Conservation (phyloP, 257 asterid genomes). For the Prunella vulgaris region DNA sequence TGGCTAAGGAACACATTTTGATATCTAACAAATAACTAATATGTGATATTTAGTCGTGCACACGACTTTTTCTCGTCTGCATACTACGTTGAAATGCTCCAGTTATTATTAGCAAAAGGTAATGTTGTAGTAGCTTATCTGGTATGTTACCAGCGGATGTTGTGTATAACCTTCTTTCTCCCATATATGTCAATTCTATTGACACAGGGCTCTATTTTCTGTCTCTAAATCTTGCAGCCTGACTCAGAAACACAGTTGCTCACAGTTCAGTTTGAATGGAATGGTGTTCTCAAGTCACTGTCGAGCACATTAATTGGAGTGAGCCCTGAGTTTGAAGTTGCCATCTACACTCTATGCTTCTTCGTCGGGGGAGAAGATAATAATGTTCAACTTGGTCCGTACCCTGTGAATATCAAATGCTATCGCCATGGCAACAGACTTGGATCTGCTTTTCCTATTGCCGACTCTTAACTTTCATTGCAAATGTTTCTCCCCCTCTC, state of each 20-base stretch:
- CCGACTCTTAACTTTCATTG: conserved; percentile 39
- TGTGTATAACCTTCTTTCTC: neutral
- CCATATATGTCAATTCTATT: neutral
- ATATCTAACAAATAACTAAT: too few relatives aligned
- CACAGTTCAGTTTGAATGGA: conserved; percentile 93
- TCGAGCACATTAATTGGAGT: conserved; percentile 87
- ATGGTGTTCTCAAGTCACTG: conserved; percentile 82
- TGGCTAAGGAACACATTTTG: too few relatives aligned
- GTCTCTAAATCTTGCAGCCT: conserved; percentile 50
- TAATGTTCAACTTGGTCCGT: conserved; percentile 78
- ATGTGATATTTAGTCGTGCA: too few relatives aligned
- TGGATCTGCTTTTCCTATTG: conserved; percentile 86
- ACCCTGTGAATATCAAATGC: conserved; percentile 74
- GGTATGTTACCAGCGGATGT: neutral
- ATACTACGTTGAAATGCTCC: neutral
- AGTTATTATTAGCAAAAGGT: neutral
- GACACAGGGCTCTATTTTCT: neutral
- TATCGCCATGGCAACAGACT: conserved; percentile 65
- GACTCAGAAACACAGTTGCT: conserved; percentile 80
- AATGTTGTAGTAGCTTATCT: neutral
- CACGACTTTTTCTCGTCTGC: too few relatives aligned
- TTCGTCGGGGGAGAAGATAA: conserved; percentile 76
- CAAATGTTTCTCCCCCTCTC: neutral
- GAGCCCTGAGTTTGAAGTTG: conserved; percentile 95
- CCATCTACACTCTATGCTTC: conserved; percentile 78